phyloP scores from a whole-genome alignment of 345 rosid genomes.

The Balakata baccata region DNA sequence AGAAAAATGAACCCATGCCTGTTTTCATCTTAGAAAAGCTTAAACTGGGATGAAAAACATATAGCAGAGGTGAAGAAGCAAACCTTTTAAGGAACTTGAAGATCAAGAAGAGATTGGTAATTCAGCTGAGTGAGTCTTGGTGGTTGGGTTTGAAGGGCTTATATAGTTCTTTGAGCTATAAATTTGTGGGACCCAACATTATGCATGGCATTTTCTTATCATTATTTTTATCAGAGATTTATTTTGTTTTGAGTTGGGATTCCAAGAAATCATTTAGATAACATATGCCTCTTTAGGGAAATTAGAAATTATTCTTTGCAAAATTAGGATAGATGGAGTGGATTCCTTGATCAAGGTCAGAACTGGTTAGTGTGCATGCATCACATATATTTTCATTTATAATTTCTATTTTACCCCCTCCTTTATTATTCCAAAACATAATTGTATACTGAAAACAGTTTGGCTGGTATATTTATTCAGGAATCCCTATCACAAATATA shows the following conservation, averaged over 20 bases:
- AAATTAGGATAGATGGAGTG: not conserved
- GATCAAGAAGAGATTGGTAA: not conserved
- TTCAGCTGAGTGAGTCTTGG: conserved; percentile 19
- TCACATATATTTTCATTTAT: conserved; percentile 12
- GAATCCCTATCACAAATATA: no score
- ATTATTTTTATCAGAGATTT: not conserved
- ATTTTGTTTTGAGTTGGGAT: conserved; percentile 22
- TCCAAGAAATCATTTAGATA: conserved; percentile 25
- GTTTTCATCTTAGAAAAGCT: no score
- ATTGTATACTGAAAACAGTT: no score
- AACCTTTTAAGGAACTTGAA: not conserved
- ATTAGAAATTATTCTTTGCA: conserved; percentile 12
- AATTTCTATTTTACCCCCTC: conserved; percentile 4
- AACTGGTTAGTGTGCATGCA: conserved; percentile 20
- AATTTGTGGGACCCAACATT: conserved; percentile 19
- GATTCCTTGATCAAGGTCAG: not conserved
- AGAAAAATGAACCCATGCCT: not conserved
- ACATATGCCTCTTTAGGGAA: conserved; percentile 7
- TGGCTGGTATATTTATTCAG: no score
- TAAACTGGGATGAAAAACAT: not conserved
- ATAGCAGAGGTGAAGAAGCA: not conserved
- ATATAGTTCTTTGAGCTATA: conserved; percentile 33
- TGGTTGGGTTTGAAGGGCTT: conserved; percentile 15
- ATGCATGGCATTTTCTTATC: conserved; percentile 11
- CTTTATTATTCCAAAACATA: conserved; percentile 8